These are phyloP conservation scores for Pseudoperonospora humuli DNA, from an alignment of 352 stramenopile species.

Conservation along the genomic window DNA sequence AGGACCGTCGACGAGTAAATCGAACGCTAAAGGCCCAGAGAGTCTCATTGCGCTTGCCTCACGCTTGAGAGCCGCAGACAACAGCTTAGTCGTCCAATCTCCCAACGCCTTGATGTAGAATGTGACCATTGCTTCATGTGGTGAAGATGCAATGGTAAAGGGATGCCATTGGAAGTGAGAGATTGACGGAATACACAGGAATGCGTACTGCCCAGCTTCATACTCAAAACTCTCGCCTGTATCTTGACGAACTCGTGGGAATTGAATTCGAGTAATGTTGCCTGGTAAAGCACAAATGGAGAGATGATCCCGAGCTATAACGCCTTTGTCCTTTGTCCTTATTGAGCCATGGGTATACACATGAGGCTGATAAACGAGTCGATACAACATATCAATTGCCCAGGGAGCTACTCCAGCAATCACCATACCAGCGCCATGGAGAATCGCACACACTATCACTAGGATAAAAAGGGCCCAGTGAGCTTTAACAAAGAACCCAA, in stretches of 20 bases:
- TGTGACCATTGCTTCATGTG: conserved; percentile 53
- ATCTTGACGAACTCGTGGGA: conserved; percentile 31
- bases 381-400: conserved; percentile 35
- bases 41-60: conserved; percentile 27
- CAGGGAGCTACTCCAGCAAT: conserved; percentile 29
- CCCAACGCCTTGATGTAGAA: conserved; percentile 58
- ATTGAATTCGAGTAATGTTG: conserved; percentile 42
- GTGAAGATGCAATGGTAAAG: conserved; percentile 80
- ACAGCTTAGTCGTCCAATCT: conserved; percentile 58
- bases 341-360: conserved; percentile 20
- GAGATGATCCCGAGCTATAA: conserved; percentile 27
- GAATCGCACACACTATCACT: conserved; percentile 28
- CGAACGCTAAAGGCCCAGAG: conserved; percentile 15
- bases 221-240: conserved; percentile 32
- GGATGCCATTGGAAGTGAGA: conserved; percentile 78
- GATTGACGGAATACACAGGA: conserved; percentile 72
- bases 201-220: conserved; percentile 62
- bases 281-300: conserved; percentile 20
- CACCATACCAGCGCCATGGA: conserved; percentile 34
- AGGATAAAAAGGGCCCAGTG: conserved; percentile 49
- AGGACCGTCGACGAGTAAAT: conserved; percentile 41
- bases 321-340: conserved; percentile 10
- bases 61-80: conserved; percentile 26
- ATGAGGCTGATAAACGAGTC: conserved; percentile 20
- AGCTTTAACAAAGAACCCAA: conserved; percentile 38